These are phyloP conservation scores for Trichosporon sp. DNA, from an alignment of 1,284 basidiomycete genomes.

Conservation along the genomic window DNA sequence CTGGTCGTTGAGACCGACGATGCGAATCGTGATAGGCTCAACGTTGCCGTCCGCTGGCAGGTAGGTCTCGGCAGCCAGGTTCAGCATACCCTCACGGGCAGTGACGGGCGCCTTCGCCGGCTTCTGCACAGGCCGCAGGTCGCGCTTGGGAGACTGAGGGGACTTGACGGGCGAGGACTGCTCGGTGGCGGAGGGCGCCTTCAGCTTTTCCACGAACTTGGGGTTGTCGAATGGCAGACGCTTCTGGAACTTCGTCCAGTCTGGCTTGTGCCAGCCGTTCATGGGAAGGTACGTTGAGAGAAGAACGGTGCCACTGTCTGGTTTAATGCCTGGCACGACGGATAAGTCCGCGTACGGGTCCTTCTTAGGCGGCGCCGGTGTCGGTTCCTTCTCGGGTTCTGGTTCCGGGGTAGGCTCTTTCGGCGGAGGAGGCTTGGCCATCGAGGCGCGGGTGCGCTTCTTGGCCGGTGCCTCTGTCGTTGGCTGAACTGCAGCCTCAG, in stretches of 20 bases:
- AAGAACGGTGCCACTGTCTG: constrained; percentile 43
- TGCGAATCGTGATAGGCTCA: constrained; percentile 45
- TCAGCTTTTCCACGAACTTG: constrained; percentile 33
- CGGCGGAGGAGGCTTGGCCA: constrained; percentile 23
- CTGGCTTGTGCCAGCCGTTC: constrained; percentile 38
- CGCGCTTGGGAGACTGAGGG: constrained; percentile 22
- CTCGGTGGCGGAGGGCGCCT: neutral
- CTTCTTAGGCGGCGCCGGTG: constrained; percentile 22
- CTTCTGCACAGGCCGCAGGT: constrained; percentile 17
- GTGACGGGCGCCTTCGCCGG: neutral
- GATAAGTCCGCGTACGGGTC: constrained; percentile 31
- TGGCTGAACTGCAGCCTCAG: neutral
- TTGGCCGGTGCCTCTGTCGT: constrained; percentile 18
- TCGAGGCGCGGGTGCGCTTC: constrained; percentile 31
- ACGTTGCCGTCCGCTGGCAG: constrained; percentile 37
- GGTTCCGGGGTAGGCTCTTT: constrained; percentile 25
- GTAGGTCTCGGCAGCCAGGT: constrained; percentile 44
- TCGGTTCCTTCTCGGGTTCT: constrained; percentile 16
- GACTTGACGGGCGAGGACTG: neutral
- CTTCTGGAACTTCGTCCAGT: constrained; percentile 40
- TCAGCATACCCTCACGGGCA: constrained; percentile 35
- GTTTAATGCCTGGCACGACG: constrained; percentile 38
- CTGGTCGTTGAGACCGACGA: constrained; percentile 40
- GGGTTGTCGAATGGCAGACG: constrained; percentile 47
- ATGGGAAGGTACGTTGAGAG: constrained; percentile 44